Conservation (phyloP, 352 stramenopile species). For the Globisporangium radiosum region DNA sequence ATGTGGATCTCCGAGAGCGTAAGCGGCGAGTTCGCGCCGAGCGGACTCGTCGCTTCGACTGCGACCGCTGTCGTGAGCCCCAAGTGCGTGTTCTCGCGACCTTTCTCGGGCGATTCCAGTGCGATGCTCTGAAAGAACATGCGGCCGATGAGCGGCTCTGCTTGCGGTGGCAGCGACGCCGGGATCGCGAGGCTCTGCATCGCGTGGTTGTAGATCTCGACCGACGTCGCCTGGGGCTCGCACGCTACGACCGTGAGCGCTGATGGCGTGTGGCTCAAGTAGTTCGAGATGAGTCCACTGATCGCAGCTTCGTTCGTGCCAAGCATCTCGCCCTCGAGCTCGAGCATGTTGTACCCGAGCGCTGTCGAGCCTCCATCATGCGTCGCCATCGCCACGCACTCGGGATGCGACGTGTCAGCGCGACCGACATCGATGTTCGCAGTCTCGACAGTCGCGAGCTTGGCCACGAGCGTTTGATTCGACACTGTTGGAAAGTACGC, state of each 20-base stretch:
- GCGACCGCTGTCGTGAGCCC: slow-evolving; percentile 41
- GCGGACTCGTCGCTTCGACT: slow-evolving; percentile 62
- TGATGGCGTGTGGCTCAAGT: slow-evolving; percentile 51
- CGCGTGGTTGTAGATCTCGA: slow-evolving; percentile 63
- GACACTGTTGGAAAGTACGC: slow-evolving; percentile 42
- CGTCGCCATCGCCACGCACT: slow-evolving; percentile 27
- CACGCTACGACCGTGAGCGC: slow-evolving; percentile 60
- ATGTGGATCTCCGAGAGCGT: slow-evolving; percentile 52
- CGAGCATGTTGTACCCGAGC: slow-evolving; percentile 63
- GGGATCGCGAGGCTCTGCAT: slow-evolving; percentile 70
- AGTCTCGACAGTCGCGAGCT: slow-evolving; percentile 32
- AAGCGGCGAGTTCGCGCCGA: slow-evolving; percentile 52
- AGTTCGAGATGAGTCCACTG: slow-evolving; percentile 72
- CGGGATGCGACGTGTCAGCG: slow-evolving; percentile 45
- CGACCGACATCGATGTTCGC: slow-evolving; percentile 37
- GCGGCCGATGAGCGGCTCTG: slow-evolving; percentile 45
- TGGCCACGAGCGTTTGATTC: slow-evolving; percentile 38
- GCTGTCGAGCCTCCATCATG: slow-evolving; percentile 19
- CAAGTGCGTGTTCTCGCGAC: slow-evolving; percentile 37
- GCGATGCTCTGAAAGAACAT: slow-evolving; percentile 64
- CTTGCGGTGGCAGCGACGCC: slow-evolving; percentile 49
- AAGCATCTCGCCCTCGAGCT: slow-evolving; percentile 63
- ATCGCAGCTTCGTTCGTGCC: slow-evolving; percentile 52
- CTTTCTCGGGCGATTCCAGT: slow-evolving; percentile 34
- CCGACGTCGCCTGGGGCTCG: slow-evolving; percentile 42